A percentile compares a stretch with the other conserved stretches of the same genome.
phyloP scores from a whole-genome alignment of 2,329 filamentous ascomycete species.

The Akanthomyces uredinophilus region DNA sequence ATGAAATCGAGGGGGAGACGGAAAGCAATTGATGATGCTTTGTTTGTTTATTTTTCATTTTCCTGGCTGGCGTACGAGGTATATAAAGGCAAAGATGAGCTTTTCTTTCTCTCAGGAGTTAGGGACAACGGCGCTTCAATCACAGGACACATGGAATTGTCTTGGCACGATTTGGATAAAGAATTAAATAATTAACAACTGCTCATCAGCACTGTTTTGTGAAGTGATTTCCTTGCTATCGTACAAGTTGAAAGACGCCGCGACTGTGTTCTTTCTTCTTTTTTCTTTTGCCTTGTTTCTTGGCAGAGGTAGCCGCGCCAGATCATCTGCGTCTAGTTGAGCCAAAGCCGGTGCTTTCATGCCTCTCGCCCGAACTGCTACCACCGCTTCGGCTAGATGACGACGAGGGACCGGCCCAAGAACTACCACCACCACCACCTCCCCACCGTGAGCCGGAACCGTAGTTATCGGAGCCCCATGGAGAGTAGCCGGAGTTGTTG shows the following conservation, averaged over 20 bases:
- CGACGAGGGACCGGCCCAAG: conserved; percentile 27
- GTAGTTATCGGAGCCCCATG: conserved; percentile 18
- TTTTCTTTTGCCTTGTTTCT: neutral
- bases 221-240: neutral
- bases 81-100: conserved; percentile 10
- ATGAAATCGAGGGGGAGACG: neutral
- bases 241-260: neutral
- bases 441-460: conserved; percentile 31
- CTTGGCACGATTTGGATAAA: conserved; percentile 12
- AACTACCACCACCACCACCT: conserved; percentile 22
- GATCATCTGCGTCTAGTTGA: conserved; percentile 56
- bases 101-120: conserved; percentile 3
- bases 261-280: neutral
- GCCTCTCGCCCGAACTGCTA: conserved; percentile 40
- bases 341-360: conserved; percentile 69
- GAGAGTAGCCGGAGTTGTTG: conserved; percentile 21
- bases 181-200: conserved; percentile 2
- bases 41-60: too few species aligned
- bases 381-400: conserved; percentile 32
- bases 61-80: conserved; percentile 6
- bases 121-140: conserved; percentile 8
- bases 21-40: neutral
- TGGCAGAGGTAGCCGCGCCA: too few species aligned
- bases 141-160: conserved; percentile 2
- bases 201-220: neutral